These are phyloP conservation scores for Trapa incisa DNA, from an alignment of 345 rosid species.

Conservation along the genomic window DNA sequence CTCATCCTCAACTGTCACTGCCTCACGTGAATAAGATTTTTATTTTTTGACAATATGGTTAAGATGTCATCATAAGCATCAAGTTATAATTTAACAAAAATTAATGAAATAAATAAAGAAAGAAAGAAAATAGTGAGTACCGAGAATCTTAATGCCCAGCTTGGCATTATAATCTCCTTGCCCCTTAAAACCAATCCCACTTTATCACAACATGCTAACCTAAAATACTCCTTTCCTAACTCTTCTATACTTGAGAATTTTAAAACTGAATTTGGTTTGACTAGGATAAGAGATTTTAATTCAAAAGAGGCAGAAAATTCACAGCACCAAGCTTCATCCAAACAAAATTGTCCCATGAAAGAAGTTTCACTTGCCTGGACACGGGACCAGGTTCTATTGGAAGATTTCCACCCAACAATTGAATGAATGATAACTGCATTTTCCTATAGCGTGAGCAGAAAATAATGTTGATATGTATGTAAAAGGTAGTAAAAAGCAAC, in stretches of 20 bases:
- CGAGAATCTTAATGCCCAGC: slow-evolving; percentile 84
- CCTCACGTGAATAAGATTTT: slow-evolving; percentile 39
- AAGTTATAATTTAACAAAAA: background rate
- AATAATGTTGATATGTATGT: background rate
- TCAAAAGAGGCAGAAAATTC: background rate
- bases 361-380: slow-evolving; percentile 56
- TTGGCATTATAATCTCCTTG: slow-evolving; percentile 72
- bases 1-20: slow-evolving; percentile 86
- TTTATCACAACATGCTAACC: background rate
- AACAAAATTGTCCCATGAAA: too few relatives aligned
- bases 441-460: slow-evolving; percentile 36
- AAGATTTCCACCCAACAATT: slow-evolving; percentile 88
- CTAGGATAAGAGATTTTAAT: background rate
- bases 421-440: slow-evolving; percentile 79
- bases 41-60: background rate
- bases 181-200: slow-evolving; percentile 38
- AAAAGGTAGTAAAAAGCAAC: slow-evolving; percentile 4
- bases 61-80: background rate
- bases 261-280: background rate
- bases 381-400: slow-evolving; percentile 89
- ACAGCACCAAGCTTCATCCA: slow-evolving; percentile 1
- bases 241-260: background rate
- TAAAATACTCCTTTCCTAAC: background rate
- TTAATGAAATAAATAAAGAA: background rate
- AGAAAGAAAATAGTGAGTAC: slow-evolving; percentile 20